Evolutionary conservation across 2,329 filamentous ascomycete species (phyloP), one percentile per base, ranked within the genome.

Genomic region (Neoscytalidium dimidiatum): DNA sequence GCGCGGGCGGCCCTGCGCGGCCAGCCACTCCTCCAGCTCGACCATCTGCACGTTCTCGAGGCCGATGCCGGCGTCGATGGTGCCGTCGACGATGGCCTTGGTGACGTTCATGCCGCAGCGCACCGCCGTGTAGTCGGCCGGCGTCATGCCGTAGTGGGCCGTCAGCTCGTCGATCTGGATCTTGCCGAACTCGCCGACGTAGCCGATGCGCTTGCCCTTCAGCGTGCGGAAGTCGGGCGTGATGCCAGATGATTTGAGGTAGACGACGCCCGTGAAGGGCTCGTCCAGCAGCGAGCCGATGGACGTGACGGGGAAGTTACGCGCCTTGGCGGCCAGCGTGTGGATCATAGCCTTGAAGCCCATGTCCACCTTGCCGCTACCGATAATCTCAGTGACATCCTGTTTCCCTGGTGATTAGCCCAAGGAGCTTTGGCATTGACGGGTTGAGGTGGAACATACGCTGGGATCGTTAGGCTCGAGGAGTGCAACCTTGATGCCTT

Each of bases 311-410:
- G 90, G 90, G 74, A 91, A 93, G 79, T 85, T 81, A 67, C 90
- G 89, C 43, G 90, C 90, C 78, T 92, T 92, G 74, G 90, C 90
- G 64, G 90, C 90, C 66, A 93, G 84, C 8, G 90, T 92, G 73
- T 93, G 90, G 70, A 93, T 93, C 90, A 93, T 92, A 69, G 90
- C 90, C 78, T 92, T 93, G 84, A 91, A 92, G 49, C 90, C 90
- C 72, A 92, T 85, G 73, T 92, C 90, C 57, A 92, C 88, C 74
- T 92, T 92, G 67, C 87, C 88, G 64, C 85, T 88, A 66, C 90
- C 90, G 69, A 93, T 91, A 76, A 93, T 92, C 76, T 92, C 90
- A 67, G 90, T 93, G 68, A 93, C 90, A 82, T 93, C 90, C 74
- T 88, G 19, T 0, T 33, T 29, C 3, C 2, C 29, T 4, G 21